Conservation (phyloP, 176 grass and related monocot species). For the Saccharum spontaneum region DNA sequence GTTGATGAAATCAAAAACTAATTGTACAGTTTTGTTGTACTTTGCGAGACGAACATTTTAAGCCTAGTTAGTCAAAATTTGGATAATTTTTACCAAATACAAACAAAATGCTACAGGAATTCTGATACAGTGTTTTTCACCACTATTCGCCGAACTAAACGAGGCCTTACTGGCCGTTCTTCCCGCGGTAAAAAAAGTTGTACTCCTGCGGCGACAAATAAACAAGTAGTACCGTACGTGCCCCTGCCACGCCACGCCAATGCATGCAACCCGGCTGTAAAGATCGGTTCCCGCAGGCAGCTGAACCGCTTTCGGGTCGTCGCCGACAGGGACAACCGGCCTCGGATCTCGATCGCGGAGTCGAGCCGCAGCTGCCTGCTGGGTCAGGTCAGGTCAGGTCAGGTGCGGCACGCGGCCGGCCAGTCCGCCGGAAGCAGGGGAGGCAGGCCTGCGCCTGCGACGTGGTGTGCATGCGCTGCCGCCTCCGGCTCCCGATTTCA, state of each 20-base stretch:
- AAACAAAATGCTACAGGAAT: too few relatives aligned
- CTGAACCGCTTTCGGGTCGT: not conserved
- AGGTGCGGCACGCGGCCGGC: not conserved
- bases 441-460: slow-evolving; percentile 15
- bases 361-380: not conserved
- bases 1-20: too few relatives aligned
- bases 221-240: not conserved
- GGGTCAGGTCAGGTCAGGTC: not conserved
- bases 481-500: not conserved
- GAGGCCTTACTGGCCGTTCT: not conserved
- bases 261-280: not conserved
- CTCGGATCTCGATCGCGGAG: not conserved
- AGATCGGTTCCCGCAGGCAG: not conserved
- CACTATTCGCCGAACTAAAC: too few relatives aligned
- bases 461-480: slow-evolving; percentile 25
- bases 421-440: not conserved
- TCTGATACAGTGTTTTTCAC: too few relatives aligned
- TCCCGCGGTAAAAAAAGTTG: not conserved
- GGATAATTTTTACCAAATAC: too few relatives aligned
- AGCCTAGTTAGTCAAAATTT: too few relatives aligned
- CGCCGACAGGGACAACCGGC: not conserved
- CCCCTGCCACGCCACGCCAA: not conserved
- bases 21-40: too few relatives aligned
- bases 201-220: not conserved
- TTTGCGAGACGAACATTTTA: too few relatives aligned